Evolutionary conservation across 2,329 filamentous ascomycete species (phyloP), one percentile per base, ranked within the genome.

Genomic region (Beauveria sp.): DNA sequence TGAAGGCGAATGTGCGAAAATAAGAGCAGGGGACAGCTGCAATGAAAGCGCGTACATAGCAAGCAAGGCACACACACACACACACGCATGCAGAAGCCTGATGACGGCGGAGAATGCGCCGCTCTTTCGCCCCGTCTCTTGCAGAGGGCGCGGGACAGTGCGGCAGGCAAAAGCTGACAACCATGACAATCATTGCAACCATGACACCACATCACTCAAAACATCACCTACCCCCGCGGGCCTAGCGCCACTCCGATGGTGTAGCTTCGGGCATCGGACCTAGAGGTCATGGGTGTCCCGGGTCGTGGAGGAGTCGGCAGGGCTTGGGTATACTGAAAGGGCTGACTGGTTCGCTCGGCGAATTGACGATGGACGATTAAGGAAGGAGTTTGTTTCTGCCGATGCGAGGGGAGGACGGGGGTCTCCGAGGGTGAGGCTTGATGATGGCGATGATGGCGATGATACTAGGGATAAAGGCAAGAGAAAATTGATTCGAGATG

Each of bases 161-260:
- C 42, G 40, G 40, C 20, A 14, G 51, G 34, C 31, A 42, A 24
- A 34, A 43, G 1, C 6, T 38, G 34, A 38, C 34, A 38, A 14
- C 34, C 34, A 38, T 16, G 34, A 14, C 34, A 38, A 38, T 38
- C 34, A 38, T 38, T 34, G 45, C 24, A 6, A 51, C 49, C 28
- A 34, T 28, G 8, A 34, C 53, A 56, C 53, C 24, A 46, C 16
- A 46, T 38, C 43, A 57, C 14, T 9, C 51, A 40, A 26, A 4
- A 20, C 34, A 28, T 53, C 51, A 61, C 59, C 59, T 61, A 61
- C 59, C 59, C 31, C 59, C 51, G 45, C 24, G 51, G 59, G 59
- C 51, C 45, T 55, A 61, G 59, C 59, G 59, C 59, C 59, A 55
- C 59, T 10, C 42, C 51, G 50, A 61, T 54, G 50, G 43, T 61